phyloP scores from a whole-genome alignment of 192 early-diverging fungal genomes.

The Anaeromyces robustus region DNA sequence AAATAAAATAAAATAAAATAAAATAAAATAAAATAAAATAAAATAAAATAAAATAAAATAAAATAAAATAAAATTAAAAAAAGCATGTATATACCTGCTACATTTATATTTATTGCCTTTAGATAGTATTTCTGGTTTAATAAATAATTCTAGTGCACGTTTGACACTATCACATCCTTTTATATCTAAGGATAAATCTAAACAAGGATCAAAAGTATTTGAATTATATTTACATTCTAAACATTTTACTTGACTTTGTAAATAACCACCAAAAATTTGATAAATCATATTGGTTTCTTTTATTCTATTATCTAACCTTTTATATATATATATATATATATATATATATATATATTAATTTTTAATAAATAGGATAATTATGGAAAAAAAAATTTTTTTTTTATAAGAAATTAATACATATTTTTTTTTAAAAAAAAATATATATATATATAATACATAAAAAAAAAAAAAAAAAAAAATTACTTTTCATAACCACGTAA shows the following conservation, averaged over 20 bases:
- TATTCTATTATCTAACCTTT: constrained; percentile 29
- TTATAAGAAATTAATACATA: too few species aligned
- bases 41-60: too few species aligned
- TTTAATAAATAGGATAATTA: too few species aligned
- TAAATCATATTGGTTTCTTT: constrained; percentile 61
- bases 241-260: constrained; percentile 66
- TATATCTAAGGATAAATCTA: constrained; percentile 69
- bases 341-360: too few species aligned
- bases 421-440: too few species aligned
- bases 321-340: too few species aligned
- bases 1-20: too few species aligned
- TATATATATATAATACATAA: too few species aligned
- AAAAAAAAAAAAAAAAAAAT: too few species aligned
- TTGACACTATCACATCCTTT: constrained; percentile 40
- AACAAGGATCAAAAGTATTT: constrained; percentile 55
- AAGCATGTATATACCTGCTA: constrained; percentile 44
- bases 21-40: too few species aligned
- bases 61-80: too few species aligned
- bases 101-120: constrained; percentile 65
- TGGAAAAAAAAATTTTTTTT: too few species aligned
- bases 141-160: constrained; percentile 54
- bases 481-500: constrained; percentile 33
- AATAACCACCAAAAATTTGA: constrained; percentile 69
- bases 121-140: constrained; percentile 44
- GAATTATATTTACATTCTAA: constrained; percentile 51